phyloP scores from a whole-genome alignment of 306 rosid genomes.

The Inga laurina region DNA sequence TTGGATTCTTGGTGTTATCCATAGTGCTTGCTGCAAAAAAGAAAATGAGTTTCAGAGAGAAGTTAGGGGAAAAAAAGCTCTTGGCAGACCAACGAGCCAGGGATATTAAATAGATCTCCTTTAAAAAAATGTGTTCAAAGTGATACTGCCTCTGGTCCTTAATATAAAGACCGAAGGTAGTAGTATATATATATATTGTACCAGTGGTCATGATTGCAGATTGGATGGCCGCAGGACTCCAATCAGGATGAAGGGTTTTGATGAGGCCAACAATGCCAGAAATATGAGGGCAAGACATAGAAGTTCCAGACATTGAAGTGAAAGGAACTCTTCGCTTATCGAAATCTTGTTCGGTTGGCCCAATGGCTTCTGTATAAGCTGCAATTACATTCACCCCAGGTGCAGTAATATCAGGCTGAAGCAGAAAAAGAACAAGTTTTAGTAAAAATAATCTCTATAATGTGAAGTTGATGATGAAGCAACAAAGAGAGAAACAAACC shows the following conservation, averaged over 20 bases:
- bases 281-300: slow-evolving; percentile 66
- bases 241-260: slow-evolving; percentile 50
- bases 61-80: background rate
- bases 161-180: too few relatives aligned
- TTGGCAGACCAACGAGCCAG: background rate
- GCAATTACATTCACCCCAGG: slow-evolving; percentile 64
- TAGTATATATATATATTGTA: background rate
- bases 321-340: slow-evolving; percentile 48
- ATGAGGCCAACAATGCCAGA: slow-evolving; percentile 62
- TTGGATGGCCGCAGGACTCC: slow-evolving; percentile 66
- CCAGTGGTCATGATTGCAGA: slow-evolving; percentile 82
- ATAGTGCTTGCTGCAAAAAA: slow-evolving; percentile 43
- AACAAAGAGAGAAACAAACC: slow-evolving; percentile 37
- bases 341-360: slow-evolving; percentile 24
- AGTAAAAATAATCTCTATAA: background rate
- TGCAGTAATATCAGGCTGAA: slow-evolving; percentile 66
- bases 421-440: background rate
- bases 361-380: slow-evolving; percentile 39
- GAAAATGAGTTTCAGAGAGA: background rate
- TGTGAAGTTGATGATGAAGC: background rate
- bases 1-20: slow-evolving; percentile 32
- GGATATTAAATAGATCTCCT: too few relatives aligned
- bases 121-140: too few relatives aligned
- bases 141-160: too few relatives aligned
- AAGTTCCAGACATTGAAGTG: slow-evolving; percentile 47